Evolutionary conservation across 768 basidiomycete species (phyloP).

Genomic region (Amanita rimosa): DNA sequence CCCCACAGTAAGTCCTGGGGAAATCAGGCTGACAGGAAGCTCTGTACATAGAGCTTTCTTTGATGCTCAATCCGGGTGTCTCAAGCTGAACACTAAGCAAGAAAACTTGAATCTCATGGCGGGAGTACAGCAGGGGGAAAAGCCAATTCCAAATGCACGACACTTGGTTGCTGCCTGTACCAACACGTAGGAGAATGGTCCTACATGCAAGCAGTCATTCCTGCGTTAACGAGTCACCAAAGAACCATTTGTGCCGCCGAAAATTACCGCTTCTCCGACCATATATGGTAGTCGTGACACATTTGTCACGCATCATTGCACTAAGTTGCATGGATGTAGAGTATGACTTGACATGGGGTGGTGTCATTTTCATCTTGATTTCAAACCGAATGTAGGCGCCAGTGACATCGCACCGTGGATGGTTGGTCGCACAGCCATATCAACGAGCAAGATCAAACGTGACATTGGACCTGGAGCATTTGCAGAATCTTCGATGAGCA

Average conservation of each 20-base stretch:
- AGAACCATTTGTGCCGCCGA: background rate
- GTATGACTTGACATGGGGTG: background rate
- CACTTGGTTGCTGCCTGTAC: too few species aligned
- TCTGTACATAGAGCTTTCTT: conserved; percentile 51
- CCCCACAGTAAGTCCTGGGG: conserved; percentile 54
- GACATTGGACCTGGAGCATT: too few species aligned
- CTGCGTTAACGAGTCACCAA: background rate
- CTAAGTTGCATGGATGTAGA: background rate
- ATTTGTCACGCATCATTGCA: background rate
- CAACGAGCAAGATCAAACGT: too few species aligned
- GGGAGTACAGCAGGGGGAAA: too few species aligned
- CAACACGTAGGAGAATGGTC: background rate
- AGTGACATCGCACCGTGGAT: background rate
- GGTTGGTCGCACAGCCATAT: too few species aligned
- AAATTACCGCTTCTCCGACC: background rate
- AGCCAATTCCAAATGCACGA: too few species aligned
- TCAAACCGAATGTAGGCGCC: background rate
- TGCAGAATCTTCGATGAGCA: too few species aligned
- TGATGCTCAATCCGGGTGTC: conserved; percentile 27
- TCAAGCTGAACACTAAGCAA: too few species aligned
- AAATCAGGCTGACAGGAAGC: conserved; percentile 53
- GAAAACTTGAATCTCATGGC: too few species aligned
- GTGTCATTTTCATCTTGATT: background rate
- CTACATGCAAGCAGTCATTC: background rate
- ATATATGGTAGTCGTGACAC: background rate